phyloP scores from a whole-genome alignment of 345 rosid species.

The Salix suchowensis region DNA sequence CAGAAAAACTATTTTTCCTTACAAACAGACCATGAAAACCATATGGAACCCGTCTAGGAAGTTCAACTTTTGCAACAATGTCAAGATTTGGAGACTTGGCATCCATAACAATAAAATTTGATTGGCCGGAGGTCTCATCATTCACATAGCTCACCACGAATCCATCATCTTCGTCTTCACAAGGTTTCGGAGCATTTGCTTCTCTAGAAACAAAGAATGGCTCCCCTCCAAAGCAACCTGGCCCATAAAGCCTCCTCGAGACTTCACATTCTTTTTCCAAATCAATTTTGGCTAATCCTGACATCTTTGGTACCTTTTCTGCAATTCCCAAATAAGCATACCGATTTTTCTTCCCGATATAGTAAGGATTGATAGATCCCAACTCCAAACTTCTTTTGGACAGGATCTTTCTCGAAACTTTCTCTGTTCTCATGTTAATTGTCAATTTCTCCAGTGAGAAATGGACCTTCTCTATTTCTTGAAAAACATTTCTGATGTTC shows the following conservation, averaged over 20 bases:
- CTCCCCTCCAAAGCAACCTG: constrained; percentile 27
- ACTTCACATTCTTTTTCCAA: constrained; percentile 16
- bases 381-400: constrained; percentile 19
- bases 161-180: constrained; percentile 17
- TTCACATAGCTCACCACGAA: constrained; percentile 17
- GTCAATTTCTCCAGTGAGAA: constrained; percentile 16
- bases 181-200: not conserved
- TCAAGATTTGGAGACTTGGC: constrained; percentile 19
- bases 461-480: not conserved
- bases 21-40: constrained; percentile 8
- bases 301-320: constrained; percentile 6
- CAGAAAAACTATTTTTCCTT: not conserved
- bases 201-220: constrained; percentile 22
- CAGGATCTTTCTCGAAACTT: not conserved
- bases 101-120: constrained; percentile 20
- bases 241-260: constrained; percentile 15
- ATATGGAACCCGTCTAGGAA: constrained; percentile 9
- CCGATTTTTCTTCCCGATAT: constrained; percentile 7
- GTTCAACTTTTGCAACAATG: constrained; percentile 3
- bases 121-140: constrained; percentile 16
- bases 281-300: constrained; percentile 26
- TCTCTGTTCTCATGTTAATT: constrained; percentile 12
- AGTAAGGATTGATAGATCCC: constrained; percentile 14
- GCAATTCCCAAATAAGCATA: constrained; percentile 13
- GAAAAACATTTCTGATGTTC: not conserved